phyloP scores from a whole-genome alignment of 306 rosid species.

The Prunus mongolica region DNA sequence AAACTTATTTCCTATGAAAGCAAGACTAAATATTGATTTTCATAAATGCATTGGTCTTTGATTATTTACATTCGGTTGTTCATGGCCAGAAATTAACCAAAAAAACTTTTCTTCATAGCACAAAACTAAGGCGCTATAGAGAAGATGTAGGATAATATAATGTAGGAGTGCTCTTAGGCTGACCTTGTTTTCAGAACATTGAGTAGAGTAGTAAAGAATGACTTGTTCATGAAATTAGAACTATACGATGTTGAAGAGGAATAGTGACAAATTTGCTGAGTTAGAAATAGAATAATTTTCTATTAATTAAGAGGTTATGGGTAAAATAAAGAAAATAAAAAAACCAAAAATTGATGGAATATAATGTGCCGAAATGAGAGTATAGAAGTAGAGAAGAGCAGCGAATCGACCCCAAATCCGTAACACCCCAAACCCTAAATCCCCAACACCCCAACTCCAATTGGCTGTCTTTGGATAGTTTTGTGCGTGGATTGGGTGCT shows the following conservation, averaged over 20 bases:
- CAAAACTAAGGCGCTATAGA: not conserved
- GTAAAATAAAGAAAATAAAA: too few relatives aligned
- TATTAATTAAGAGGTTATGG: too few relatives aligned
- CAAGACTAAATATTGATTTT: not conserved
- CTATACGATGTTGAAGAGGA: not conserved
- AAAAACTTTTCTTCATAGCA: not conserved
- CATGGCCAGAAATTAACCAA: not conserved
- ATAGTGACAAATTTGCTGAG: too few relatives aligned
- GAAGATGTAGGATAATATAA: not conserved
- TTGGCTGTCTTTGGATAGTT: too few relatives aligned
- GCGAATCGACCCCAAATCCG: too few relatives aligned
- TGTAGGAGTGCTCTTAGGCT: not conserved
- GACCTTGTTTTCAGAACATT: not conserved
- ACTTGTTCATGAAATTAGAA: not conserved
- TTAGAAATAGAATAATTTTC: too few relatives aligned
- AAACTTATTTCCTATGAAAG: not conserved
- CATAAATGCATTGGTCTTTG: not conserved
- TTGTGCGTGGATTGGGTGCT: too few relatives aligned
- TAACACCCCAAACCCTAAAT: too few relatives aligned
- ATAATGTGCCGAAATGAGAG: too few relatives aligned
- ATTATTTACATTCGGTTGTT: not conserved
- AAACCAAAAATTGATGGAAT: too few relatives aligned
- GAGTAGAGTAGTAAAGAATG: not conserved
- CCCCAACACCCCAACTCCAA: too few relatives aligned
- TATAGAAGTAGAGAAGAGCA: too few relatives aligned